Evolutionary conservation across 805 yeast species (phyloP), one percentile per base, ranked within the genome.

Genomic region (Hanseniaspora guilliermondii): DNA sequence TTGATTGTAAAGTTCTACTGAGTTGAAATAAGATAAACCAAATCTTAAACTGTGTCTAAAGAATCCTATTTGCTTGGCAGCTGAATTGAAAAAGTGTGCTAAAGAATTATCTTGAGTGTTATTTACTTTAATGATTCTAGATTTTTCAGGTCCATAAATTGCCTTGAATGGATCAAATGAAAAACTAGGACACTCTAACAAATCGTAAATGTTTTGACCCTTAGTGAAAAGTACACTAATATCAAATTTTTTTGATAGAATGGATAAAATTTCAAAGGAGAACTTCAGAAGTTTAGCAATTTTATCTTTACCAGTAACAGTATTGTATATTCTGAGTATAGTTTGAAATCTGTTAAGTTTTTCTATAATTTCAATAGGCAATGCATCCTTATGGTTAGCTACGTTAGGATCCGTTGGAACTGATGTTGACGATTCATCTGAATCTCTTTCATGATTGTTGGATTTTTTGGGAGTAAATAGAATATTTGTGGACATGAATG

Each of bases 31-130:
- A 6, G 84, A 73, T 45, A 80, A 77, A 40, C 89, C 91, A 57
- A 82, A 82, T 60, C 91, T 73, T 59, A 83, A 66, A 53, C 80
- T 73, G 62, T 82, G 87, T 65, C 93, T 76, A 65, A 80, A 84
- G 11, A 75, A 66, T 24, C 65, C 50, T 75, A 76, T 52, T 77
- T 70, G 56, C 75, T 77, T 37, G 64, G 66, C 11, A 17, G 32
- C 32, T 74, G 76, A 56, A 72, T 66, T n/a, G 73, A 80, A 25
- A 65, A 62, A 22, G 72, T 69, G 60, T 7, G 36, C 27, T 6
- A 52, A 9, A 6, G 14, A 3, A 22, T 30, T 33, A n/a, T 16
- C 17, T 7, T 24, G 24, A 71, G 71, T 30, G 66, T 61, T 45
- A 70, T 65, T 32, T 61, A 36, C 42, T 64, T 61, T 2, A 71